Percentiles rank a stretch among this genome's conserved stretches.
These are phyloP conservation scores for Senna tora DNA, from an alignment of 306 rosid genomes.

Conservation along the genomic window DNA sequence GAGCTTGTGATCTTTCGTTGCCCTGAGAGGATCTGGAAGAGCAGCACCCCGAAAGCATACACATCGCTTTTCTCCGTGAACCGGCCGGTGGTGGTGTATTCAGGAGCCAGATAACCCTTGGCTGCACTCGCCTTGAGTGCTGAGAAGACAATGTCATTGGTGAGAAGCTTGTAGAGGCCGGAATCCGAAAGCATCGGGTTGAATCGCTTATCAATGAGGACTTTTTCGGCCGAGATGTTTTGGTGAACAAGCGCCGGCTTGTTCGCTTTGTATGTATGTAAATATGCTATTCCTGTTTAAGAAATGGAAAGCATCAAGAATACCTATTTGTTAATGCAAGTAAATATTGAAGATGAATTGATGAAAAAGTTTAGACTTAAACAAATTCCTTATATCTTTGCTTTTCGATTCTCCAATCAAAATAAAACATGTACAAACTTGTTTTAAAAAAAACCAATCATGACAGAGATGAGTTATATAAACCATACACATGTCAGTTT, in stretches of 20 bases:
- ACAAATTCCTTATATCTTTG: too few relatives aligned
- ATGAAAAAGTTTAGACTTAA: too few relatives aligned
- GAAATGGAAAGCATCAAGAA: conserved; percentile 5
- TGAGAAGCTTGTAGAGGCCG: conserved; percentile 82
- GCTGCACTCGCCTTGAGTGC: conserved; percentile 82
- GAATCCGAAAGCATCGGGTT: conserved; percentile 75
- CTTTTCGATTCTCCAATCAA: too few relatives aligned
- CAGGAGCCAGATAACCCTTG: conserved; percentile 91
- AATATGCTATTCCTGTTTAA: conserved; percentile 69
- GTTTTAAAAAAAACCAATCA: too few relatives aligned
- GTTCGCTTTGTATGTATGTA: conserved; percentile 66
- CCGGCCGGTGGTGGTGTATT: conserved; percentile 77
- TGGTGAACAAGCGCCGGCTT: conserved; percentile 83
- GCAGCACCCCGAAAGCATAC: conserved; percentile 81
- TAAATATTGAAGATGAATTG: too few relatives aligned
- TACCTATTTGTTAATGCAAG: too few relatives aligned
- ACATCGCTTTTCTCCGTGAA: conserved; percentile 82
- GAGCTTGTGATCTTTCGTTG: conserved; percentile 60
- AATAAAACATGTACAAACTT: too few relatives aligned
- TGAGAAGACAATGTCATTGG: conserved; percentile 82
- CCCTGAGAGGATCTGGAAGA: conserved; percentile 82
- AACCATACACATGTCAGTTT: too few relatives aligned
- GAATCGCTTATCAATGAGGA: conserved; percentile 73
- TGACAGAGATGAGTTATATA: too few relatives aligned
- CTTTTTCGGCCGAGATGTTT: conserved; percentile 79